These are phyloP conservation scores for Panicum virgatum DNA, from an alignment of 202 grass and related monocot genomes.

Conservation along the genomic window DNA sequence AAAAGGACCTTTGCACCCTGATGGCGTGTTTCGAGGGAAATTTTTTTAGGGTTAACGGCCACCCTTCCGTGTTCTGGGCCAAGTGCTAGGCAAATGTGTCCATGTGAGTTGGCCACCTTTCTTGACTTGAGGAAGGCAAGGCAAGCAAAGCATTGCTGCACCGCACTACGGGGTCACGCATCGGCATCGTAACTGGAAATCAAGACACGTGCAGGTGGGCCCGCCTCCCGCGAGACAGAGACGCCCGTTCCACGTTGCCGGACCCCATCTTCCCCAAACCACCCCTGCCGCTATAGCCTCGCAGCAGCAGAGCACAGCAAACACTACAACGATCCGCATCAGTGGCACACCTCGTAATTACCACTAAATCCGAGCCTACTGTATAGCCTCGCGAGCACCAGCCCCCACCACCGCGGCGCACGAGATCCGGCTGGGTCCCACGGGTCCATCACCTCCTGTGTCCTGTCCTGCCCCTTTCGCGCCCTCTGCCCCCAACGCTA, in stretches of 20 bases:
- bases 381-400: fast-evolving
- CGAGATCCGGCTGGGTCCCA: slow-evolving; percentile 5
- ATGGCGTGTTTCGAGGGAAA: background rate
- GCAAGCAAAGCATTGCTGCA: background rate
- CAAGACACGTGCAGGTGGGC: slow-evolving; percentile 29
- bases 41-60: background rate
- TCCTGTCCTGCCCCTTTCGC: background rate
- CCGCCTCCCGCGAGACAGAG: background rate
- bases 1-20: background rate
- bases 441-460: background rate
- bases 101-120: slow-evolving; percentile 17
- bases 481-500: background rate
- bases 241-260: slow-evolving; percentile 32
- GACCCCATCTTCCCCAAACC: too few relatives aligned
- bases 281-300: too few relatives aligned
- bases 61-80: background rate
- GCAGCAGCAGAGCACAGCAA: too few relatives aligned
- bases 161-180: background rate
- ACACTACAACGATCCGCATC: too few relatives aligned
- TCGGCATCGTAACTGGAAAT: background rate
- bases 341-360: background rate
- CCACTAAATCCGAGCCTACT: fast-evolving
- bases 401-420: background rate
- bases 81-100: background rate
- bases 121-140: background rate